Percentiles rank a stretch among this genome's conserved stretches.
Conservation (phyloP, 768 basidiomycete species). For the Trametes coccinea region DNA sequence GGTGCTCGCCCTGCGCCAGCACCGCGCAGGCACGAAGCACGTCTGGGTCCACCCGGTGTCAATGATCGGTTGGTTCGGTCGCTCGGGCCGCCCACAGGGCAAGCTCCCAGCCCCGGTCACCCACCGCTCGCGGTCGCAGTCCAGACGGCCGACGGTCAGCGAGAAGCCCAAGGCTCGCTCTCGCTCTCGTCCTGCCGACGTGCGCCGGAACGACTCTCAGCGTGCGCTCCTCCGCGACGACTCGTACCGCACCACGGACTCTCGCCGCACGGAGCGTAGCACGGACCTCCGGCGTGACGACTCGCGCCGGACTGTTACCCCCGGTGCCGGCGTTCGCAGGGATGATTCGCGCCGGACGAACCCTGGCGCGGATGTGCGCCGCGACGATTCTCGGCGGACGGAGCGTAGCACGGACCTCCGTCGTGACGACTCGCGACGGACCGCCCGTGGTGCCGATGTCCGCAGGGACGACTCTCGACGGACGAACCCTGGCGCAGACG, state of each 20-base stretch:
- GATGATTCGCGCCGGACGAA: conserved; percentile 20
- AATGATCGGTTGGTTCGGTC: conserved; percentile 69
- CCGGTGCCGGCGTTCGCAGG: conserved; percentile 15
- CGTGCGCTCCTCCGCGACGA: conserved; percentile 23
- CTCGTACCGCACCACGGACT: conserved; percentile 22
- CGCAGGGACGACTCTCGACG: conserved; percentile 20
- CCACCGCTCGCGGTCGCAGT: conserved; percentile 31
- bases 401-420: conserved; percentile 2
- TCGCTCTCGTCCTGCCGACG: conserved; percentile 18
- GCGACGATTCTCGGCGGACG: conserved; percentile 17
- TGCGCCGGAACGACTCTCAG: conserved; percentile 24
- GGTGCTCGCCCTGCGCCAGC: conserved; percentile 44
- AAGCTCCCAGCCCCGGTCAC: conserved; percentile 47
- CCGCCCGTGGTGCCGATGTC: neutral
- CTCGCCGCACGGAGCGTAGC: conserved; percentile 18
- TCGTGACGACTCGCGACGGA: conserved; percentile 9
- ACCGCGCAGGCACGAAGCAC: conserved; percentile 41
- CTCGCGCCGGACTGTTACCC: conserved; percentile 15
- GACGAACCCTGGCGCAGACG: conserved; percentile 10
- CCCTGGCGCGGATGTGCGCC: conserved; percentile 6
- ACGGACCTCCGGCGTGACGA: conserved; percentile 21
- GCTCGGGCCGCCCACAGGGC: conserved; percentile 26
- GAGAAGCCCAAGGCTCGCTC: conserved; percentile 20
- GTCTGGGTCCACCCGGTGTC: conserved; percentile 77
- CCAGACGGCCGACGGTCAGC: conserved; percentile 27